Evolutionary conservation across 1,139 yeast species (phyloP).

Genomic region (Blastobotrys proliferans): DNA sequence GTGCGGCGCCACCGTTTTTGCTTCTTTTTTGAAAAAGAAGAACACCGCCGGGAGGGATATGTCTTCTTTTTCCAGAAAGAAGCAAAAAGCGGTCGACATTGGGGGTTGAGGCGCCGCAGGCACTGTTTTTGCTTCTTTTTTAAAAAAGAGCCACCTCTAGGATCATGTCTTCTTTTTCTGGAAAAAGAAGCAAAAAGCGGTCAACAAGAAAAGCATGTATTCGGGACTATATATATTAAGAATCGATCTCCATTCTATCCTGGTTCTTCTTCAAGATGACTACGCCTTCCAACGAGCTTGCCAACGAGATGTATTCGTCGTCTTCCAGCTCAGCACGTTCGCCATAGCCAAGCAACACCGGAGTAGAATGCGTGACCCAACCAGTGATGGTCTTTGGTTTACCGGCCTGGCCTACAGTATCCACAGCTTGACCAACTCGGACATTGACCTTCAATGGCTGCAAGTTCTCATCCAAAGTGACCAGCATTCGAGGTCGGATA

Average conservation of each 20-base stretch:
- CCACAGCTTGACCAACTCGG: conserved; percentile 98
- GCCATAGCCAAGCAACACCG: conserved; percentile 87
- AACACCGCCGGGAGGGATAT: too few relatives aligned
- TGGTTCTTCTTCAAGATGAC: conserved; percentile 91
- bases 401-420: conserved; percentile 98
- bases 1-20: too few relatives aligned
- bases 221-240: too few relatives aligned
- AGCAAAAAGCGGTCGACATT: too few relatives aligned
- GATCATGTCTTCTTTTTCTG: too few relatives aligned
- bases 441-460: conserved; percentile 91
- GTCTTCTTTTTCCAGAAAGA: too few relatives aligned
- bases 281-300: conserved; percentile 84
- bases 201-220: too few relatives aligned
- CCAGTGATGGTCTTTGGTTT: conserved; percentile 98
- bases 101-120: too few relatives aligned
- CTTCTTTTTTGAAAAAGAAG: too few relatives aligned
- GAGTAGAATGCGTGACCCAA: conserved; percentile 98
- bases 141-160: too few relatives aligned
- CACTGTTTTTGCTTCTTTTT: too few relatives aligned
- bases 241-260: conserved; percentile 70
- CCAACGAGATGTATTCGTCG: conserved; percentile 82
- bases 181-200: too few relatives aligned
- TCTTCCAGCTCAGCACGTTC: conserved; percentile 97
- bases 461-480: conserved; percentile 87
- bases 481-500: conserved; percentile 86